Conservation (phyloP, 345 rosid species). For the Syzygium jambos region DNA sequence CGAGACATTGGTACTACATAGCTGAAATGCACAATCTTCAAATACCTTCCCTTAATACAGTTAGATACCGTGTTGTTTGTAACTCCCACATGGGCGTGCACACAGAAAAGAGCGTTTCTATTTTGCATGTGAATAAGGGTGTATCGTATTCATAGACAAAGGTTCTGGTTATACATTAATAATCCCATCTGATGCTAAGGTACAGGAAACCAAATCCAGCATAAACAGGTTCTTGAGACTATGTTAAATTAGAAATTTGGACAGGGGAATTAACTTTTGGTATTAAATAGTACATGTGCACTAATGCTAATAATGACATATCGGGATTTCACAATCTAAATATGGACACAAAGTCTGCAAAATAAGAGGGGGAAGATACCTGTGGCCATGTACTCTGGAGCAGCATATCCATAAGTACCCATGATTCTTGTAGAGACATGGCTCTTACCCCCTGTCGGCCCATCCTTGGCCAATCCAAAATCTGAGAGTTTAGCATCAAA, state of each 20-base stretch:
- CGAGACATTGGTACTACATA: background rate
- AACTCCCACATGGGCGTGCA: background rate
- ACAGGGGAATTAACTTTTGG: background rate
- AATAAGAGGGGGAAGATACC: slow-evolving; percentile 20
- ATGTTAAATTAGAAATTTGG: background rate
- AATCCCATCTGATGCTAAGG: background rate
- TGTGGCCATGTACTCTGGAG: slow-evolving; percentile 72
- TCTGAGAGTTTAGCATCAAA: slow-evolving; percentile 79
- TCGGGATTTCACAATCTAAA: background rate
- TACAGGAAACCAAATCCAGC: background rate
- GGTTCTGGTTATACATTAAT: background rate
- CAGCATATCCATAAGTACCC: slow-evolving; percentile 93
- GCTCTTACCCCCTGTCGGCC: slow-evolving; percentile 71
- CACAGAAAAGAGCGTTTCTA: background rate
- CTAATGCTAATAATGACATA: background rate
- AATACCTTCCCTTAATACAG: background rate
- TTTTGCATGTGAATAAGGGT: background rate
- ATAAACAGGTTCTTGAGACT: background rate
- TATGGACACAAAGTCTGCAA: background rate
- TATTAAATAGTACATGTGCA: background rate
- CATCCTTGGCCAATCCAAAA: slow-evolving; percentile 93
- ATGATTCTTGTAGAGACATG: slow-evolving; percentile 86
- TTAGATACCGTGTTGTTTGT: background rate
- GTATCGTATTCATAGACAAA: background rate
- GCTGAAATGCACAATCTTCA: background rate